Evolutionary conservation across 2,329 filamentous ascomycete genomes (phyloP), one percentile per base, ranked within the genome.

Genomic region (Aspergillus sp.): DNA sequence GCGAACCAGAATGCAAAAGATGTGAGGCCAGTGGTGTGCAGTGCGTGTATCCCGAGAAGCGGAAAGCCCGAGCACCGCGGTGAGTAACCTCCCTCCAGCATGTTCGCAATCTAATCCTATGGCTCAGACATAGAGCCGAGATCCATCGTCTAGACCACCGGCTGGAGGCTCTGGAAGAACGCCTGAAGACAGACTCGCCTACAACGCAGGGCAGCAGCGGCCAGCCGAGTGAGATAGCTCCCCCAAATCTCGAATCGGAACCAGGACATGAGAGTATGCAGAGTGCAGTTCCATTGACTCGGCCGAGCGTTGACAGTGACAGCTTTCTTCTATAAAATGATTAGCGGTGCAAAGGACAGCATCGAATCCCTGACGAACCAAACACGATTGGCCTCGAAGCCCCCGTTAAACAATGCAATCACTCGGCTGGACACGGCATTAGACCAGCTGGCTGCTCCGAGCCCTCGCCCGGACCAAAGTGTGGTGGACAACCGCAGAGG

Each of bases 341-440:
- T 56, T 2, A 56, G 39, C 19, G 46, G 53, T 25, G 53, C 53
- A 6, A 56, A 56, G 23, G 27, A 45, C 12, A 56, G 37, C 37
- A 51, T 56, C 6, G 53, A 49, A 31, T 6, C 15, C 11, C 52
- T 55, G 37, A 55, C 52, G 8, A 49, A 41, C 9, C n/a, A n/a
- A n/a, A 31, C 9, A 8, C 19, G 39, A 2, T n/a, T 31, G 4
- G 7, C 44, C 7, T 21, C 45, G 27, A 31, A n/a, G 41, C 23
- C 6, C 43, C 52, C 9, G 48, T 31, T 41, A 9, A 21, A 7
- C 21, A 40, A 41, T 12, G 52, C 52, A 25, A 55, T 55, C 15
- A 55, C 44, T 8, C 52, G 44, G 2, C 52, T 55, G 2, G 52
- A 55, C 23, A 55, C 52, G 4, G 52, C 52, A 3, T 33, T 55